Conservation (phyloP, 441 rosid species). For the Pelargonium myrrhifolium region DNA sequence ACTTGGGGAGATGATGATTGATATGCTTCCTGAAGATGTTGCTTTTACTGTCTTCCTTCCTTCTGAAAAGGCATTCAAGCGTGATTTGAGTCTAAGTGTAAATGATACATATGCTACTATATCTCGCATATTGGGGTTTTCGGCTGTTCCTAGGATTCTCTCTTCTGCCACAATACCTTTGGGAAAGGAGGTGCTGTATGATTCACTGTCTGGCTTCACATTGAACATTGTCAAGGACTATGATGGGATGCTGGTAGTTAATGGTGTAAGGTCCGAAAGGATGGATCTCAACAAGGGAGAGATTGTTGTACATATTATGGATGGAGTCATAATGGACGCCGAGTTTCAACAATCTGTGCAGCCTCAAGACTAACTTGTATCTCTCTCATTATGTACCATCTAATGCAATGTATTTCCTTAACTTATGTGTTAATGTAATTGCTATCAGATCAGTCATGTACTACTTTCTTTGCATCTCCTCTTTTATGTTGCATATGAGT, state of each 20-base stretch:
- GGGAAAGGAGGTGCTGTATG: constrained; percentile 33
- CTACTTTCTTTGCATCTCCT: no score
- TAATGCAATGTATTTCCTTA: neutral
- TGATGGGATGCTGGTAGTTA: constrained; percentile 43
- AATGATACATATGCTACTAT: constrained; percentile 43
- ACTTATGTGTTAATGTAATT: neutral
- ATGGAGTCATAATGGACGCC: constrained; percentile 66
- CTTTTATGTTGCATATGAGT: no score
- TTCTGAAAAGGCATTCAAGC: constrained; percentile 43
- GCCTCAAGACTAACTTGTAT: constrained; percentile 20
- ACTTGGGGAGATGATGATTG: constrained; percentile 61
- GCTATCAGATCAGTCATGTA: no score
- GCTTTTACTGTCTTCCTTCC: constrained; percentile 62
- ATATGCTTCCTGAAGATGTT: constrained; percentile 57
- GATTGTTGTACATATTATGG: constrained; percentile 41
- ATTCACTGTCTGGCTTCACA: constrained; percentile 50
- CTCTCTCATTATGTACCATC: neutral
- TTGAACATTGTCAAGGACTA: constrained; percentile 32
- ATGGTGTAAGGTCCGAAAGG: constrained; percentile 39
- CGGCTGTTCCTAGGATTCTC: constrained; percentile 46
- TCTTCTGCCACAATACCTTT: constrained; percentile 23
- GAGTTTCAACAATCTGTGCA: constrained; percentile 53
- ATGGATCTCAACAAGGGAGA: constrained; percentile 40
- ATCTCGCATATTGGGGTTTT: constrained; percentile 52
- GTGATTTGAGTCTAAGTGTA: constrained; percentile 38